phyloP scores from a whole-genome alignment of 768 basidiomycete genomes.

The Cystofilobasidium bisporidii region DNA sequence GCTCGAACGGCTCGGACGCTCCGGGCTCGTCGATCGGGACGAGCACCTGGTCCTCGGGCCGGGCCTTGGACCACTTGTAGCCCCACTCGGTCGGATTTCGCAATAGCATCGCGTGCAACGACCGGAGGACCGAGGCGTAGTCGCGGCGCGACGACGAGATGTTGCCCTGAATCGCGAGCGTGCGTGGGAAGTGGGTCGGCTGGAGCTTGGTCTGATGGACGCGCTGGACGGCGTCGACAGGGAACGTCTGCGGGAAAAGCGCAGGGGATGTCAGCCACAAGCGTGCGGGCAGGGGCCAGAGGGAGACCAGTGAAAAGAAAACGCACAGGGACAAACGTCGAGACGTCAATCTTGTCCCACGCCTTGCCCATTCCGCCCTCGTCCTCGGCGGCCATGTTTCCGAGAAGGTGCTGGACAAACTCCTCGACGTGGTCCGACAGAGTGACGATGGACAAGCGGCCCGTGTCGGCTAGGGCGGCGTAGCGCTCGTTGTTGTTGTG shows the following conservation, averaged over 20 bases:
- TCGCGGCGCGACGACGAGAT: not conserved
- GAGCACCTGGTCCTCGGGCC: not conserved
- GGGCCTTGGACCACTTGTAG: not conserved
- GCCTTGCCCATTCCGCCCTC: not conserved
- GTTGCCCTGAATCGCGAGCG: slow-evolving; percentile 1
- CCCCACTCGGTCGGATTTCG: not conserved
- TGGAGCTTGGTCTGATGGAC: not conserved
- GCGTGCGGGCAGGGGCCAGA: no score
- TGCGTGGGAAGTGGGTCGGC: not conserved
- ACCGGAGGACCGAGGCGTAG: not conserved
- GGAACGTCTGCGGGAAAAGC: not conserved
- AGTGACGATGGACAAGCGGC: not conserved
- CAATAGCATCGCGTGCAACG: not conserved
- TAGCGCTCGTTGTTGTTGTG: not conserved
- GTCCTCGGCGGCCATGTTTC: not conserved
- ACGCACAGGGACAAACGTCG: not conserved
- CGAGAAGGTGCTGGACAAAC: not conserved
- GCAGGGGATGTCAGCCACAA: no score
- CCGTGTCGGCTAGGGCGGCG: not conserved
- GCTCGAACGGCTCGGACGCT: not conserved
- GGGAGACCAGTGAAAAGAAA: not conserved
- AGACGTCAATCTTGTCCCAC: not conserved
- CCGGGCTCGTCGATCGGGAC: not conserved
- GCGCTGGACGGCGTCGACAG: not conserved
- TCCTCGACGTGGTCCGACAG: not conserved